Conservation (phyloP, 345 rosid genomes). For the Populus ilicifolia region DNA sequence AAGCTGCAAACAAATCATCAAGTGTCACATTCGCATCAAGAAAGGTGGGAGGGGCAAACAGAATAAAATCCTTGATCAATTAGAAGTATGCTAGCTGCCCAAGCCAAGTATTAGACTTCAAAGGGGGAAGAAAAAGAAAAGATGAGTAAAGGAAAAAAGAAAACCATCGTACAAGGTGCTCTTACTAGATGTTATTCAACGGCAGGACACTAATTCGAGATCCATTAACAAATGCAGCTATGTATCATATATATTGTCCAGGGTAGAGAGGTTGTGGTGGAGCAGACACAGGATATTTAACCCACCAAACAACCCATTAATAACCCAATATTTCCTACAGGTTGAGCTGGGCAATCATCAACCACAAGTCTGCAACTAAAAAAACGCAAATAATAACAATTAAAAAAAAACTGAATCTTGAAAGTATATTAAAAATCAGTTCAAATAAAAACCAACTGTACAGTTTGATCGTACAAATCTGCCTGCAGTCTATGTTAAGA, state of each 20-base stretch:
- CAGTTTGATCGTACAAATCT: background rate
- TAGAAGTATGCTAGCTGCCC: background rate
- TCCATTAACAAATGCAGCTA: background rate
- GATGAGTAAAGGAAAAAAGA: background rate
- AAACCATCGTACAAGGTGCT: background rate
- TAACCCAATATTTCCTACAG: background rate
- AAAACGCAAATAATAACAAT: background rate
- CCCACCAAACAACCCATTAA: background rate
- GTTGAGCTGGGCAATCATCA: background rate
- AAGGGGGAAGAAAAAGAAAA: background rate
- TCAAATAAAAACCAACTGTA: background rate
- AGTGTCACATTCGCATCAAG: background rate
- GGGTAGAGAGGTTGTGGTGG: background rate
- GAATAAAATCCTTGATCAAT: background rate
- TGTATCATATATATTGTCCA: background rate
- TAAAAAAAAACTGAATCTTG: background rate
- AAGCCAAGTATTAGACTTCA: background rate
- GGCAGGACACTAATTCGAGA: background rate
- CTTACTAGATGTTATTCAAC: background rate
- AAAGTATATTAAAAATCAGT: background rate
- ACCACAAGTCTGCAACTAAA: background rate
- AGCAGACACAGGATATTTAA: background rate
- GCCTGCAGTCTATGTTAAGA: background rate
- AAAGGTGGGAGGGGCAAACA: background rate
- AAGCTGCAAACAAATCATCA: background rate